Evolutionary conservation across 2,329 filamentous ascomycete species (phyloP), one percentile per base, ranked within the genome.

Genomic region (Ploettnerulaceae sp.): DNA sequence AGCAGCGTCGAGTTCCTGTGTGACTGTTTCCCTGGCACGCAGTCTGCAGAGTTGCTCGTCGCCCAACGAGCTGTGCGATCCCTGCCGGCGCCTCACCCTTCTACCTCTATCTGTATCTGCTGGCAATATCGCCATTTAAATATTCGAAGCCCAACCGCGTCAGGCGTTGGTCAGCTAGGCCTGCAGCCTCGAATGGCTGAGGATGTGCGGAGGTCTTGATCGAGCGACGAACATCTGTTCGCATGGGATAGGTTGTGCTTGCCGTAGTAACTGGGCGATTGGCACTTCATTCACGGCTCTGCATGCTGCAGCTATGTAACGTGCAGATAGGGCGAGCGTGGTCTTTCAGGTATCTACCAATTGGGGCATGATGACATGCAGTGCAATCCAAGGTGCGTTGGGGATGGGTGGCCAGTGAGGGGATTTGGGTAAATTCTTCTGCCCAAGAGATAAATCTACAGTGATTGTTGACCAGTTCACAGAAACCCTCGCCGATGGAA

Each of bases 1-100:
- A 34, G 49, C 51, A 32, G 49, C 32, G 31, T 57, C 55, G 15
- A 45, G 50, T 22, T 60, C 54, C n/a, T 14, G 48, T 54, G 51
- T 52, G 34, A 55, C 49, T 39, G n/a, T 45, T 24, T 53, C 47
- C 37, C 49, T 49, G 47, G 50, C 53, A 55, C 51, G 47, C 38
- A 52, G 53, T 47, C 50, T 48, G 41, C 34, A 36, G 24, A 18
- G 24, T 38, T 51, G 47, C 28, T 51, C 53, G 31, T 51, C 48
- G 14, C 54, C 51, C 49, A 55, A 59, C 58, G 55, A 55, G 48
- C 54, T 52, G 50, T 55, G 39, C 20, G 52, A 54, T 20, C 28
- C 48, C 20, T 31, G 32, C 42, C 52, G 51, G 34, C 55, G 55
- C 52, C 56, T 59, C 51, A 47, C 49, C 47, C 48, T 55, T 29